Conservation (phyloP, 2,329 filamentous ascomycete genomes). For the Biscogniauxia sp. region DNA sequence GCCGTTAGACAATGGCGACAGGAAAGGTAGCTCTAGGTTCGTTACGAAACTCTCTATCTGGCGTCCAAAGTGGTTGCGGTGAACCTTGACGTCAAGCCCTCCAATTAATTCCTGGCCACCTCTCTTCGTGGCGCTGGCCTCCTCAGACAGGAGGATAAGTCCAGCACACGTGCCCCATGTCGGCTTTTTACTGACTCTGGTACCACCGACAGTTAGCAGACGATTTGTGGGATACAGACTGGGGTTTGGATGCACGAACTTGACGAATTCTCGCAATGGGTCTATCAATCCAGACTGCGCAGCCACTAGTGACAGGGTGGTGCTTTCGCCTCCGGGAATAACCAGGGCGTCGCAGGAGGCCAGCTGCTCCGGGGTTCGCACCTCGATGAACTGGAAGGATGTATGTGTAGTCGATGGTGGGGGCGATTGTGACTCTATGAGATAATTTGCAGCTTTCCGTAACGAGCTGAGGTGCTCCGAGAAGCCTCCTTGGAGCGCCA, state of each 20-base stretch:
- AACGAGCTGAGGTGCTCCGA: conserved; percentile 81
- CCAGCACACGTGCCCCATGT: conserved; percentile 97
- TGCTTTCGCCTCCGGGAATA: conserved; percentile 93
- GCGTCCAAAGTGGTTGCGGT: conserved; percentile 91
- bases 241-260: conserved; percentile 51
- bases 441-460: conserved; percentile 59
- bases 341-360: conserved; percentile 76
- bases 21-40: conserved; percentile 69
- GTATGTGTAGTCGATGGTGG: conserved; percentile 1
- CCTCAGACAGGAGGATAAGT: conserved; percentile 84
- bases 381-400: conserved; percentile 67
- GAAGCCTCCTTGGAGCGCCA: conserved; percentile 89
- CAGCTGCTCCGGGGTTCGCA: conserved; percentile 73
- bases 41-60: conserved; percentile 91
- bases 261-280: conserved; percentile 84
- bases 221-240: background rate
- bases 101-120: conserved; percentile 93
- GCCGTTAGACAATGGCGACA: conserved; percentile 36
- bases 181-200: conserved; percentile 70
- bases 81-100: conserved; percentile 84
- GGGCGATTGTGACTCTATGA: conserved; percentile 31
- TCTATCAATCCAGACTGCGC: conserved; percentile 77
- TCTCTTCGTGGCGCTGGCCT: conserved; percentile 83
- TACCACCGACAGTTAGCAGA: background rate
- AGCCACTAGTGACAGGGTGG: conserved; percentile 86